Conservation (phyloP, 2,329 filamentous ascomycete species). For the Trichocomaceae sp. region DNA sequence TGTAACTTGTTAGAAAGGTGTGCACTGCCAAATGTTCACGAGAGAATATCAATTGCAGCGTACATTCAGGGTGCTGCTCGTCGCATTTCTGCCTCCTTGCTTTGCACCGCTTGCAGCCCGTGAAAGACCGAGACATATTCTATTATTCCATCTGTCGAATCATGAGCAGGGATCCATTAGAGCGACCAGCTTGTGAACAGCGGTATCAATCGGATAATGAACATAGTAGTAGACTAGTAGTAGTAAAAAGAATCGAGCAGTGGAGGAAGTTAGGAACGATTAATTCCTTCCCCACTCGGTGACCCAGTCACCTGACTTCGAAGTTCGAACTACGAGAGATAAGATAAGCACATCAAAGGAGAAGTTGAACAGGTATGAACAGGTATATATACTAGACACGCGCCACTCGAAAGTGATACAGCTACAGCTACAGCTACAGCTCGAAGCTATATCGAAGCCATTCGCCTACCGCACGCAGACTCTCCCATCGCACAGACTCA, state of each 20-base stretch:
- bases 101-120: constrained; percentile 41
- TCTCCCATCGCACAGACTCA: constrained; percentile 88
- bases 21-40: background rate
- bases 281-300: too few species aligned
- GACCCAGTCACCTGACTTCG: background rate
- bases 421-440: background rate
- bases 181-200: background rate
- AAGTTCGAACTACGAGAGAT: background rate
- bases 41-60: background rate
- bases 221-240: too few species aligned
- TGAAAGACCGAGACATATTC: constrained; percentile 36
- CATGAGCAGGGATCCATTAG: background rate
- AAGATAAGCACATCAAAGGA: background rate
- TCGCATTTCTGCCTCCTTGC: constrained; percentile 42
- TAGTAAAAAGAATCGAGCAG: too few species aligned
- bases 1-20: background rate
- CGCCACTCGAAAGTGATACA: background rate
- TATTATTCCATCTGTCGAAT: background rate
- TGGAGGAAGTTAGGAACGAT: too few species aligned
- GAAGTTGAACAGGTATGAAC: too few species aligned
- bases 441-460: constrained; percentile 68
- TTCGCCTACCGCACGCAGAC: constrained; percentile 72
- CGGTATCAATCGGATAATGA: too few species aligned
- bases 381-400: constrained; percentile 2
- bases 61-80: constrained; percentile 36